phyloP scores from a whole-genome alignment of 2,329 filamentous ascomycete genomes.

The Penicillium freii region DNA sequence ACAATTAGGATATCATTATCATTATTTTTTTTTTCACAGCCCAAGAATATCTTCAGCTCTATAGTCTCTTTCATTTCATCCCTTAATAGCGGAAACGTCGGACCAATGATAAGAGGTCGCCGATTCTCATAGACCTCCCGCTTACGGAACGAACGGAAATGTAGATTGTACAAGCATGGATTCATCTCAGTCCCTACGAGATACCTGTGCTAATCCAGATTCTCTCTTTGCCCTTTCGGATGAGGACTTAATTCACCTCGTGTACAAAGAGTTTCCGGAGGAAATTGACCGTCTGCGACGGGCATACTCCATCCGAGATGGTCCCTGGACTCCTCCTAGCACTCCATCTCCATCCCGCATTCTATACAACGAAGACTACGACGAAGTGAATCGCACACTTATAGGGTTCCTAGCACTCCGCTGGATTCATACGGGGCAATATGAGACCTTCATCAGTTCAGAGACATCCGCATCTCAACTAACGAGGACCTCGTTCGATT shows the following conservation, averaged over 20 bases:
- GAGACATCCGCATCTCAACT: constrained; percentile 8
- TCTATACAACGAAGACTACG: constrained; percentile 15
- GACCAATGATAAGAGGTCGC: not conserved
- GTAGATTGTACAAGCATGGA: constrained; percentile 1
- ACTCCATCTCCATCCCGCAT: constrained; percentile 13
- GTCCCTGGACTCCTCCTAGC: not conserved
- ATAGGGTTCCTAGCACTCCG: constrained; percentile 16
- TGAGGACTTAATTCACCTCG: constrained; percentile 5
- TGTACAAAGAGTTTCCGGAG: constrained; percentile 12
- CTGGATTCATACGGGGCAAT: constrained; percentile 17
- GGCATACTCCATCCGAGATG: constrained; percentile 18
- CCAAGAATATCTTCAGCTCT: not conserved
- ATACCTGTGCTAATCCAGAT: constrained; percentile 9
- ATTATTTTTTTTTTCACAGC: not conserved
- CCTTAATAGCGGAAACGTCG: not conserved
- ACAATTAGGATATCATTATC: constrained; percentile 2
- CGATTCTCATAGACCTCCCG: not conserved
- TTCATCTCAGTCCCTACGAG: constrained; percentile 1
- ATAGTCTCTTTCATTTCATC: not conserved
- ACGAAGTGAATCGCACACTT: constrained; percentile 17
- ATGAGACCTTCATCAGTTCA: constrained; percentile 13
- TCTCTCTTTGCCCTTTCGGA: constrained; percentile 7
- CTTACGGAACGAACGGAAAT: not conserved
- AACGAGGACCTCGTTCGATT: constrained; percentile 14
- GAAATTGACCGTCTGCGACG: constrained; percentile 18